Percentiles rank a stretch among this genome's conserved stretches.
Conservation (phyloP, 148 eudicot species). For the Rhododendron kiyosumense region DNA sequence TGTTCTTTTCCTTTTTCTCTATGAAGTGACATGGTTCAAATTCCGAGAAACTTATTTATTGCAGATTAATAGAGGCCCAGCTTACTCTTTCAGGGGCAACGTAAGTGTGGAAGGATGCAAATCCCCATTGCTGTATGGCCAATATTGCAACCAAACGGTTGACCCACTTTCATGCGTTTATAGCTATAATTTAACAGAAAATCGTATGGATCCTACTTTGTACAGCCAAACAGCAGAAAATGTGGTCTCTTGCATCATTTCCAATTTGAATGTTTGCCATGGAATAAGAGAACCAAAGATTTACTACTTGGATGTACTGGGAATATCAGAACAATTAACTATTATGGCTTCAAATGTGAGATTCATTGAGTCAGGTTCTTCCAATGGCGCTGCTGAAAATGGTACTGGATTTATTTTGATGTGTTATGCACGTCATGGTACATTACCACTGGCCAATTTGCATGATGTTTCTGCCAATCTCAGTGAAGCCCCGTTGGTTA, state of each 20-base stretch:
- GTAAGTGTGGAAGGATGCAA: slow-evolving; percentile 79
- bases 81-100: slow-evolving; percentile 65
- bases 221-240: slow-evolving; percentile 29
- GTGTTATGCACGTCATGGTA: slow-evolving; percentile 79
- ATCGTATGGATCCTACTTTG: slow-evolving; percentile 7
- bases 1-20: neutral
- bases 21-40: neutral
- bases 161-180: slow-evolving; percentile 52
- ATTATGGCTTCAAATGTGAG: slow-evolving; percentile 39
- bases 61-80: slow-evolving; percentile 78
- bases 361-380: slow-evolving; percentile 29
- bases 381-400: slow-evolving; percentile 23
- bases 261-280: slow-evolving; percentile 44
- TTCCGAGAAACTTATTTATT: slow-evolving; percentile 12
- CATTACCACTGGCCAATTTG: slow-evolving; percentile 45
- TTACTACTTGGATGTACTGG: slow-evolving; percentile 58
- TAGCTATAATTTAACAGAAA: slow-evolving; percentile 23
- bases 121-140: slow-evolving; percentile 55
- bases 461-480: slow-evolving; percentile 72
- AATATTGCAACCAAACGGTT: slow-evolving; percentile 74
- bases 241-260: slow-evolving; percentile 45
- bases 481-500: slow-evolving; percentile 45
- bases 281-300: slow-evolving; percentile 40
- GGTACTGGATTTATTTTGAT: slow-evolving; percentile 32
- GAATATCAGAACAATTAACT: slow-evolving; percentile 43